Evolutionary conservation across 345 rosid species (phyloP), one percentile per base, ranked within the genome.

Genomic region (Pistacia integerrima): DNA sequence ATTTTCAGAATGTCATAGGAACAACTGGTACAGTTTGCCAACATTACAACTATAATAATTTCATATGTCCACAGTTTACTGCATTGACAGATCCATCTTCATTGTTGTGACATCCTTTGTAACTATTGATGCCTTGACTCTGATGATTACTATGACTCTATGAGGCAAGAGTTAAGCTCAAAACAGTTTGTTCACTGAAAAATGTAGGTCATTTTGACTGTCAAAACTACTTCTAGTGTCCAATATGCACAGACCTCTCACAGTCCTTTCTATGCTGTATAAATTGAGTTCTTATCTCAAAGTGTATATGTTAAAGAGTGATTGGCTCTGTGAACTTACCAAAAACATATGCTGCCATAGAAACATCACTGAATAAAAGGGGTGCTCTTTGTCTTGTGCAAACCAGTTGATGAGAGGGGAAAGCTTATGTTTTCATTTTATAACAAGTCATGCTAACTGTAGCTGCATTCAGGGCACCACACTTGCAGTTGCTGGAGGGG

Each of bases 401-500:
- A 5, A 46, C 11, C 20, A 51, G 38, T n/a, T 64, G 36, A 51
- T 55, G 73, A 20, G 30, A 16, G 13, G 64, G 20, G 48, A 57
- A 55, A 22, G n/a, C 58, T 30, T 30, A 30, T 30, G 33, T 1
- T 30, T 30, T 22, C 14, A 55, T 48, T 62, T 28, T 46, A 64
- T 44, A 72, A 9, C 28, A 52, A 74, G 4, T 35, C 22, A 17
- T 59, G 64, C 82, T 82, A 62, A 85, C 33, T 1, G 18, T 77
- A 22, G 70, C 10, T 74, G 51, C 73, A 52, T 66, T 71, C 82
- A 93, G 99, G 99, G 99, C 76, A 92, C 91, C 48, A 87, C 88
- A 72, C 93, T 96, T 74, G 99, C 99, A 56, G 99, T 96, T 77
- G 99, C 98, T 20, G 97, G 99, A 57, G 98, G 98, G 18, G 97